Percentiles rank a stretch among this genome's conserved stretches.
Evolutionary conservation across 345 rosid species (phyloP).

Genomic region (Rhodamnia argentea): DNA sequence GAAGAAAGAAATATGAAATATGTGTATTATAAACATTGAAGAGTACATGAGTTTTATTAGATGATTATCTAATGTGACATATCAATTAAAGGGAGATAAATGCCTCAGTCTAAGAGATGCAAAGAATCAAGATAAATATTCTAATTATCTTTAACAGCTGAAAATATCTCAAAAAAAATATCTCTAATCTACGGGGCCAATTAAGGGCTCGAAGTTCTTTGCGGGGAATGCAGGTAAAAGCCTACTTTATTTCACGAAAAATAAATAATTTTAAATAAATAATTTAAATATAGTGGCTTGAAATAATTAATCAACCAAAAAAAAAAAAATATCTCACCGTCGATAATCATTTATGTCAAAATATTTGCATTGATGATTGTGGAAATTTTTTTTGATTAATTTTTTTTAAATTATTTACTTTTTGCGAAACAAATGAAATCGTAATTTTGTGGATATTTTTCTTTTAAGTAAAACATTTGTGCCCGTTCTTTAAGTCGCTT

Average conservation of each 20-base stretch:
- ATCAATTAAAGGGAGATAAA: not conserved
- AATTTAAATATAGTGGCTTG: too few species aligned
- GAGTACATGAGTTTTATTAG: not conserved
- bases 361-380: too few species aligned
- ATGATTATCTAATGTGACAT: not conserved
- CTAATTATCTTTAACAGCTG: not conserved
- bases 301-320: too few species aligned
- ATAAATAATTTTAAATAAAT: too few species aligned
- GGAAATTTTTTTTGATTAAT: too few species aligned
- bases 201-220: not conserved
- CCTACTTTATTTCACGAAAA: too few species aligned
- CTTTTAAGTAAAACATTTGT: not conserved
- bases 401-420: too few species aligned
- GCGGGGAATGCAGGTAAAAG: not conserved
- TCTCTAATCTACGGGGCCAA: rapidly evolving
- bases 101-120: rapidly evolving
- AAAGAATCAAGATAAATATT: not conserved
- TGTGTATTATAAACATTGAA: not conserved
- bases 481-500: not conserved
- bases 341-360: too few species aligned
- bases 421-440: too few species aligned
- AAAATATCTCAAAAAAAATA: not conserved
- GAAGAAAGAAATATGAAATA: not conserved
- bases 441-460: not conserved
- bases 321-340: too few species aligned